Percentiles rank a stretch among this genome's conserved stretches.
phyloP scores from a whole-genome alignment of 306 rosid genomes.

The Cicer yamashitae region DNA sequence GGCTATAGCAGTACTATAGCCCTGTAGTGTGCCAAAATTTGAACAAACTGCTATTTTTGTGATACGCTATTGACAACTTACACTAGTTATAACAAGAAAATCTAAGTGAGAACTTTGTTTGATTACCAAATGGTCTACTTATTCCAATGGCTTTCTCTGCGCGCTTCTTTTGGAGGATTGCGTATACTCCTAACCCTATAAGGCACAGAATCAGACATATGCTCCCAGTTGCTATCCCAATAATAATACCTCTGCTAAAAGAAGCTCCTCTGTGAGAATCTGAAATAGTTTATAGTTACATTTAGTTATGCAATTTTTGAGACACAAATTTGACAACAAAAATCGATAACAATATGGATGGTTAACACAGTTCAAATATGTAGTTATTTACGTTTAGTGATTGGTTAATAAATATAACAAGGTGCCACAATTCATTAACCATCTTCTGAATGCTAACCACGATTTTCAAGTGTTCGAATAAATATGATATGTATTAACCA shows the following conservation, averaged over 20 bases:
- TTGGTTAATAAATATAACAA: too few species aligned
- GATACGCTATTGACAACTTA: neutral
- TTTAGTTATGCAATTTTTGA: constrained; percentile 36
- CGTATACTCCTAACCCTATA: constrained; percentile 68
- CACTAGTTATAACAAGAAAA: constrained; percentile 26
- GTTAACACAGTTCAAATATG: too few species aligned
- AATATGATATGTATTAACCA: too few species aligned
- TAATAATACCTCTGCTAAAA: constrained; percentile 54
- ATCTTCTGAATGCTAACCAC: too few species aligned
- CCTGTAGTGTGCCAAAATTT: too few species aligned
- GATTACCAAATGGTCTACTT: constrained; percentile 87
- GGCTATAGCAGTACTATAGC: too few species aligned
- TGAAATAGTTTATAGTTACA: constrained; percentile 51
- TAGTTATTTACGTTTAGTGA: too few species aligned
- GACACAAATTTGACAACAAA: too few species aligned
- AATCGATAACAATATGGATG: too few species aligned
- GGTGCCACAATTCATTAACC: too few species aligned
- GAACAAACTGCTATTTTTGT: too few species aligned
- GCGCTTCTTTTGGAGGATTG: constrained; percentile 84
- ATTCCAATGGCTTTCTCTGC: constrained; percentile 89
- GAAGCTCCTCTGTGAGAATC: constrained; percentile 49
- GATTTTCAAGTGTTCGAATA: too few species aligned
- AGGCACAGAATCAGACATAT: constrained; percentile 68
- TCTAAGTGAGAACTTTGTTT: constrained; percentile 2
- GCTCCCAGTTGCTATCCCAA: constrained; percentile 69